phyloP scores from a whole-genome alignment of 495 filamentous ascomycete species.

The Trichoderma reesei region DNA sequence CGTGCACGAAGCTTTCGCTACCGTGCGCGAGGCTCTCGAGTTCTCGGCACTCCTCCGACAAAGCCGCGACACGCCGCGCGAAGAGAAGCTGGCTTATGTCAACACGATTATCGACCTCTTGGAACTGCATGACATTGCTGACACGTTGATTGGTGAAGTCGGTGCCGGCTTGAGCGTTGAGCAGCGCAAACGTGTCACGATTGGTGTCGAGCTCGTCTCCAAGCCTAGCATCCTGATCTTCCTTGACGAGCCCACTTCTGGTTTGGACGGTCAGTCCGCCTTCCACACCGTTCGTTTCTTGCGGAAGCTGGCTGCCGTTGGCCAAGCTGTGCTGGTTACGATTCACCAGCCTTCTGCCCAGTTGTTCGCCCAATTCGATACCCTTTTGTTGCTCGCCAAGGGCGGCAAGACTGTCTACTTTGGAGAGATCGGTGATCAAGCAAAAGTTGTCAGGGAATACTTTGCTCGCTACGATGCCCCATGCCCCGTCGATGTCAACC shows the following conservation, averaged over 20 bases:
- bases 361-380: constrained; percentile 49
- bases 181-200: constrained; percentile 69
- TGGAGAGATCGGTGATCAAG: constrained; percentile 46
- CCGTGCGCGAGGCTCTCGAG: constrained; percentile 70
- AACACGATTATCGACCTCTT: constrained; percentile 81
- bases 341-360: constrained; percentile 64
- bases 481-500: constrained; percentile 57
- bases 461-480: constrained; percentile 58
- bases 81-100: constrained; percentile 74
- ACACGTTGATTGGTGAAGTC: constrained; percentile 74
- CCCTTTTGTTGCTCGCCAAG: constrained; percentile 54
- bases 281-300: constrained; percentile 76
- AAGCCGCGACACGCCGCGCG: constrained; percentile 47
- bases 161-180: constrained; percentile 57
- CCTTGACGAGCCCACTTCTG: constrained; percentile 72
- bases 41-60: constrained; percentile 83
- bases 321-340: constrained; percentile 76
- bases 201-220: constrained; percentile 85
- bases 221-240: constrained; percentile 72
- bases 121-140: constrained; percentile 69
- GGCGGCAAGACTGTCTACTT: constrained; percentile 69
- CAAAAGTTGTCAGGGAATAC: constrained; percentile 35
- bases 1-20: constrained; percentile 69
- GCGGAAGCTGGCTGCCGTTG: constrained; percentile 66
- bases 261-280: constrained; percentile 78